Conservation (phyloP, 352 stramenopile genomes). For the Pythium biforme region DNA sequence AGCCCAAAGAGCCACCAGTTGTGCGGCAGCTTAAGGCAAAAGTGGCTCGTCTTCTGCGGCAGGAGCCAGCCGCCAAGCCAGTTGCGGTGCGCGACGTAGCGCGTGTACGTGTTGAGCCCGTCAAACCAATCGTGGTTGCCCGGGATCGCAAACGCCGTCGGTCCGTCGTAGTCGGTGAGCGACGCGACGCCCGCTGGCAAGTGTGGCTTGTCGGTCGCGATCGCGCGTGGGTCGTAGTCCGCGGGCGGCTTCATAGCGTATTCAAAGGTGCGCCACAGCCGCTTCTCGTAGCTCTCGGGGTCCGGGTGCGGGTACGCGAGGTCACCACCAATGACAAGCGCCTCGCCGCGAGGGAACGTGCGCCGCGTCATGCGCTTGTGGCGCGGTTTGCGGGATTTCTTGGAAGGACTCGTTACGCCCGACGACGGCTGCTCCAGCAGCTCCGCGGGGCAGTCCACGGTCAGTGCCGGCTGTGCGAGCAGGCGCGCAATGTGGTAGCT, state of each 20-base stretch:
- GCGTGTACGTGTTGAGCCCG: conserved; percentile 90
- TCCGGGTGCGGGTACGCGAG: conserved; percentile 91
- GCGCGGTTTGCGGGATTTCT: conserved; percentile 7
- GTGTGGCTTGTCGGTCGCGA: conserved; percentile 80
- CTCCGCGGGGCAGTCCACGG: conserved; percentile 60
- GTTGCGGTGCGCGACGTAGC: conserved; percentile 89
- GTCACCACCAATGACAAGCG: conserved; percentile 90
- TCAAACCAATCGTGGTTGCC: conserved; percentile 96
- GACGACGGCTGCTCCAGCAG: conserved; percentile 8
- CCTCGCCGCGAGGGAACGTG: conserved; percentile 81
- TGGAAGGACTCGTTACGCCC: conserved; percentile 11
- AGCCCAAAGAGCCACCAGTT: conserved; percentile 93
- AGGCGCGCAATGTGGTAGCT: conserved; percentile 91
- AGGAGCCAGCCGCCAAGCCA: conserved; percentile 93
- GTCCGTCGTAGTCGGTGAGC: conserved; percentile 64
- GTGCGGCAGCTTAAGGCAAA: conserved; percentile 87
- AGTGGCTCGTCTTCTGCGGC: conserved; percentile 92
- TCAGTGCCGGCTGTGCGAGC: conserved; percentile 87
- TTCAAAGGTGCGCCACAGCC: conserved; percentile 91
- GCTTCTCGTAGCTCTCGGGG: conserved; percentile 85
- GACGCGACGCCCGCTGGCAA: conserved; percentile 49
- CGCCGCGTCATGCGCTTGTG: conserved; percentile 43
- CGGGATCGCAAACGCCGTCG: conserved; percentile 76
- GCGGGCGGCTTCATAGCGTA: conserved; percentile 91
- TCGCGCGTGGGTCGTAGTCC: conserved; percentile 84